Base-by-base conservation (phyloP, 805 yeast species). In the Candida corydali region DNA sequence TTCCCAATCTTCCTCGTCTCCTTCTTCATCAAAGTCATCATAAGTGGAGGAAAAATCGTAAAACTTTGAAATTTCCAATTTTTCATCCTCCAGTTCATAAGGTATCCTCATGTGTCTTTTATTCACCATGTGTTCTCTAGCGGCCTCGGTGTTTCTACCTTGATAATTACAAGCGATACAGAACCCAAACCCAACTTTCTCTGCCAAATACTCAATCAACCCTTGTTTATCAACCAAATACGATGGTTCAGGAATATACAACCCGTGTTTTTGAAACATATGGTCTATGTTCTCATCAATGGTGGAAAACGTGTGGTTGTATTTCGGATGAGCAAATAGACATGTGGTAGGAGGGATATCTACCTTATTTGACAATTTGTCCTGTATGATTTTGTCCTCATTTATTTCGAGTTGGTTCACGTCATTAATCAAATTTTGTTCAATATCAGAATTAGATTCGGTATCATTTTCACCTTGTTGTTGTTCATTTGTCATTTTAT, bases 21-120 rank as follows among this genome's bases (percentile, higher is more conserved):
- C 44, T 17, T 34, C 46, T 16, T 34, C 19, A 17, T 30, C 32
- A 16, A 17, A 14, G 16, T 20, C 38, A 8, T 62, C 70, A 50
- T 79, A 80, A 1, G 88, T 69, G 1, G 86, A 71, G 3, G 81
- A 67, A 61, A 86, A 89, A 55, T 91, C 96, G 55, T 93, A 93
- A 53, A 82, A 93, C 27, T 78, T 82, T 0, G 88, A 75, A 29
- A 91, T 70, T 51, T 81, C 83, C 32, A 79, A 72, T 52, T 80
- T 79, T 51, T 93, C 95, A 39, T 81, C 82, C 37, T 78, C 82
- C 0, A 78, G 61, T 50, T 93, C 98, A 59, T 84, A 93, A 1
- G 98, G 97, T 42, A 93, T 73, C 52, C 78, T 76, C 65, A 91
- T 83, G 59, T 93, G 99, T 40, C 87, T 78, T 59, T 93, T 93